Evolutionary conservation across 176 grass and related monocot species (phyloP).

Genomic region (Hsuehochloa calcarea): DNA sequence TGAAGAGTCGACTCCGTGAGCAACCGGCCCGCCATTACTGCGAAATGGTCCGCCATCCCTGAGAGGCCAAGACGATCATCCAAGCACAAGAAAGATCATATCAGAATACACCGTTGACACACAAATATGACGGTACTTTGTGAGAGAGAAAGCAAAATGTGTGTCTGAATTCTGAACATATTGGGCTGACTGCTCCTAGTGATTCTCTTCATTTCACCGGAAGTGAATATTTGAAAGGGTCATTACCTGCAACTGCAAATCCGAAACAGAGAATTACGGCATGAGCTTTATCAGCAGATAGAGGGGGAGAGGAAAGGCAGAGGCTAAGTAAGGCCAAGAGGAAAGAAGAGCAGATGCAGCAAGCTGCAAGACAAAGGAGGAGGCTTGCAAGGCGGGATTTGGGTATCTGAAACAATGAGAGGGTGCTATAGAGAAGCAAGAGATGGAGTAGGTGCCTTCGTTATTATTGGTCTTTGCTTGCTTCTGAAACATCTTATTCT

Average conservation of each 20-base stretch:
- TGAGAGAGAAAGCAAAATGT: not conserved
- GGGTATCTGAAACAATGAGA: conserved; percentile 48
- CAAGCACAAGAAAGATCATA: not conserved
- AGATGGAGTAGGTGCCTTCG: conserved; percentile 44
- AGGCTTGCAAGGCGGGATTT: conserved; percentile 53
- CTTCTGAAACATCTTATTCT: conserved; percentile 27
- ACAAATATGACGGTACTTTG: not conserved
- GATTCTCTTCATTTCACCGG: not conserved
- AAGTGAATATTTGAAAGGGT: not conserved
- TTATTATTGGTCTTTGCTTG: conserved; percentile 8
- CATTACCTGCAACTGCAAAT: not conserved
- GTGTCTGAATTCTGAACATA: not conserved
- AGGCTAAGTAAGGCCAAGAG: conserved; percentile 20
- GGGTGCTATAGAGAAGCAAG: conserved; percentile 40
- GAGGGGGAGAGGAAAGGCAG: not conserved
- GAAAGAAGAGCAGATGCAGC: not conserved
- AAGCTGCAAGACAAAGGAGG: not conserved
- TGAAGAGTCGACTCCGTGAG: conserved; percentile 60
- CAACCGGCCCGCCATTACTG: conserved; percentile 55
- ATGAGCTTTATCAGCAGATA: not conserved
- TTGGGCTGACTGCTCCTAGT: not conserved
- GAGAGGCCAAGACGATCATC: not conserved
- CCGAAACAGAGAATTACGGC: not conserved
- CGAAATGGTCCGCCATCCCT: conserved; percentile 63
- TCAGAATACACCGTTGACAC: not conserved